Conservation (phyloP, 2,329 filamentous ascomycete species). For the Hypomyces perniciosus region DNA sequence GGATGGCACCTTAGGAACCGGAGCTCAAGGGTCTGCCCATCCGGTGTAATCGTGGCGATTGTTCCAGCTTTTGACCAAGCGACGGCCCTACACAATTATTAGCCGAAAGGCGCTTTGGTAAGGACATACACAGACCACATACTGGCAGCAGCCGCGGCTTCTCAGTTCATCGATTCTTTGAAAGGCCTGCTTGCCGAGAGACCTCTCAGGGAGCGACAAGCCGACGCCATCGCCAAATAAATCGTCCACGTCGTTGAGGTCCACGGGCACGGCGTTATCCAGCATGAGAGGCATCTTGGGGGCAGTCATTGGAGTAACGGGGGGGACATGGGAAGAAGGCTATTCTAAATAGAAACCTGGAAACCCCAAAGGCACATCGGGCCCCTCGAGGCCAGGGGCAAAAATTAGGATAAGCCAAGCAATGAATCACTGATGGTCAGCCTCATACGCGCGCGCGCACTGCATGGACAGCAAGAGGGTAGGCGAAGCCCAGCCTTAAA, state of each 20-base stretch:
- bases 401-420: background rate
- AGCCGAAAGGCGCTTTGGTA: constrained; percentile 12
- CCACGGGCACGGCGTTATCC: constrained; percentile 40
- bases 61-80: constrained; percentile 85
- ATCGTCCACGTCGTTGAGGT: constrained; percentile 61
- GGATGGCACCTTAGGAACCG: constrained; percentile 65
- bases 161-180: constrained; percentile 73
- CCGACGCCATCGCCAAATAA: constrained; percentile 68
- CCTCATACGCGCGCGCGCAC: background rate
- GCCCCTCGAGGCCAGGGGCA: background rate
- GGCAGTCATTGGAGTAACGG: constrained; percentile 26
- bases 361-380: too few species aligned
- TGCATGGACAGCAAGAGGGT: background rate
- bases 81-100: constrained; percentile 53
- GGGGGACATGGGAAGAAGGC: background rate
- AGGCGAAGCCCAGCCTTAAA: background rate
- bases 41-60: constrained; percentile 71
- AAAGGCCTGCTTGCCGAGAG: constrained; percentile 55
- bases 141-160: constrained; percentile 75
- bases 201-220: constrained; percentile 44
- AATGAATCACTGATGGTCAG: constrained; percentile 2
- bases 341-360: background rate
- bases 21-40: constrained; percentile 65
- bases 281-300: constrained; percentile 40
- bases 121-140: constrained; percentile 30